Evolutionary conservation across 805 yeast genomes (phyloP).

Genomic region (Sugiyamaella marilandica): DNA sequence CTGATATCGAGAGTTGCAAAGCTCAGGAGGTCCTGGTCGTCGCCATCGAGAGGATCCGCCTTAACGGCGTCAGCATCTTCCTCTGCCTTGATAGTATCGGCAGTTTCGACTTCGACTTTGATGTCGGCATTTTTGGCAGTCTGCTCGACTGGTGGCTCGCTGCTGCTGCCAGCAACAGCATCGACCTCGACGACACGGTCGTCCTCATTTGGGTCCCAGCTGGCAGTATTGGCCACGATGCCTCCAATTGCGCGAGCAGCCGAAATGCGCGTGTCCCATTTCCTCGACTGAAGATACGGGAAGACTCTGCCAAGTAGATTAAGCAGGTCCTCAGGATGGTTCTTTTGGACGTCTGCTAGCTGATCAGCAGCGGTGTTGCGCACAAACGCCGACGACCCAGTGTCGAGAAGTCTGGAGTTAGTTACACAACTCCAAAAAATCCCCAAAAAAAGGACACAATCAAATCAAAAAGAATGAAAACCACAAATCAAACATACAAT

Average conservation of each 20-base stretch:
- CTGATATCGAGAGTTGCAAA: conserved; percentile 36
- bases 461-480: background rate
- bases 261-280: conserved; percentile 95
- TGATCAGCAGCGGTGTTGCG: conserved; percentile 97
- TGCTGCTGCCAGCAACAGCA: conserved; percentile 9
- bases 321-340: conserved; percentile 89
- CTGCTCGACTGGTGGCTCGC: conserved; percentile 14
- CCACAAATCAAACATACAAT: conserved; percentile 29
- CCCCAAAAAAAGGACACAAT: background rate
- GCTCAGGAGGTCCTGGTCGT: conserved; percentile 23
- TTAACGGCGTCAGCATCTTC: conserved; percentile 30
- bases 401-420: conserved; percentile 51
- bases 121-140: conserved; percentile 16
- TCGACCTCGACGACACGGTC: conserved; percentile 18
- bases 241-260: conserved; percentile 96
- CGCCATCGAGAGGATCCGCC: conserved; percentile 23
- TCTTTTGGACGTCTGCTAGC: conserved; percentile 85
- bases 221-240: conserved; percentile 67
- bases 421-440: too few relatives aligned
- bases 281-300: conserved; percentile 74
- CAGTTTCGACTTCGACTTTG: conserved; percentile 24
- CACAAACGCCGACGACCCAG: conserved; percentile 91
- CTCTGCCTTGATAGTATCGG: conserved; percentile 19
- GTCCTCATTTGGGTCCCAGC: conserved; percentile 77
- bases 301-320: conserved; percentile 81